Conservation (phyloP, 805 yeast species). For the Helenozyma baotianmanensis region DNA sequence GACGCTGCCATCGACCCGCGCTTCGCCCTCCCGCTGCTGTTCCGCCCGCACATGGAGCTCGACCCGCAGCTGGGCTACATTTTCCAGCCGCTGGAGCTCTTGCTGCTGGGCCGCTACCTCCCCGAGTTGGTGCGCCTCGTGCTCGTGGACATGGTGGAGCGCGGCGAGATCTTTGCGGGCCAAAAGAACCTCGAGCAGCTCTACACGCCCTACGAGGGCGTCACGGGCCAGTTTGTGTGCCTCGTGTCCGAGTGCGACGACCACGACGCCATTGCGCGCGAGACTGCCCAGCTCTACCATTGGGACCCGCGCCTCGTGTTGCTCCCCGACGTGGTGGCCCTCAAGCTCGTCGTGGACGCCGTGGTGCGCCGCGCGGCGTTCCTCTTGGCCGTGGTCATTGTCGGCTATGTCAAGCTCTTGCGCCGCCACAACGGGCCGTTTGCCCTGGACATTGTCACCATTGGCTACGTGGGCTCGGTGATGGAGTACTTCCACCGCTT, state of each 20-base stretch:
- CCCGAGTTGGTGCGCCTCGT: constrained; percentile 49
- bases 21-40: constrained; percentile 15
- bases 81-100: constrained; percentile 54
- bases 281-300: constrained; percentile 18
- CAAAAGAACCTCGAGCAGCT: constrained; percentile 14
- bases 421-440: constrained; percentile 19
- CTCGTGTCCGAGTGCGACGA: constrained; percentile 28
- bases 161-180: constrained; percentile 22
- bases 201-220: constrained; percentile 22
- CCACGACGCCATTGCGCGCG: constrained; percentile 13
- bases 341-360: constrained; percentile 29
- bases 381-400: constrained; percentile 37
- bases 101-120: constrained; percentile 53
- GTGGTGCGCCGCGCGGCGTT: constrained; percentile 44
- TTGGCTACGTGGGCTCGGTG: constrained; percentile 52
- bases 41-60: constrained; percentile 28
- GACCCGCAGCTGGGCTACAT: constrained; percentile 24
- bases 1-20: constrained; percentile 37
- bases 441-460: constrained; percentile 20
- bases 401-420: constrained; percentile 32
- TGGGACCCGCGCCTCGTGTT: constrained; percentile 19
- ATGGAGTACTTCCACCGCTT: constrained; percentile 40
- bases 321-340: constrained; percentile 21
- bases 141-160: constrained; percentile 29
- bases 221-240: constrained; percentile 42